Percentiles rank a stretch among this genome's conserved stretches.
Evolutionary conservation across 345 rosid species (phyloP).

Genomic region (Noccaea caerulescens): DNA sequence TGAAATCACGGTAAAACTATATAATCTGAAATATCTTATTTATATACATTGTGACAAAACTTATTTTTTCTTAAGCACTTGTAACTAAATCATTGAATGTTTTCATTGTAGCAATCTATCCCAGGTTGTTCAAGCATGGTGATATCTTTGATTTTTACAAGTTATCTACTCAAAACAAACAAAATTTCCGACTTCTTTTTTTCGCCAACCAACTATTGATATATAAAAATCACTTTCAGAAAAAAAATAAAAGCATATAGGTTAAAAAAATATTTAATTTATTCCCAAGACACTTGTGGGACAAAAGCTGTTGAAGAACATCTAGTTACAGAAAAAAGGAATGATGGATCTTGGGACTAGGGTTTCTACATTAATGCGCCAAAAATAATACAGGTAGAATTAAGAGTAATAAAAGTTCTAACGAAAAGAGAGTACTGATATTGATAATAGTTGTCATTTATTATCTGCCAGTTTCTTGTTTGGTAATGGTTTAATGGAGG

Average conservation of each 20-base stretch:
- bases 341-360: constrained; percentile 47
- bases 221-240: neutral
- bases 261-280: neutral
- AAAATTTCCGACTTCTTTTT: neutral
- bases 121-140: neutral
- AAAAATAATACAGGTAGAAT: constrained; percentile 22
- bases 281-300: constrained; percentile 29
- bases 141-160: neutral
- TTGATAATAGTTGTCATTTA: constrained; percentile 28
- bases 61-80: neutral
- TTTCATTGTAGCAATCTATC: neutral
- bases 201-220: neutral
- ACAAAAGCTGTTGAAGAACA: constrained; percentile 47
- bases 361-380: constrained; percentile 33
- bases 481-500: constrained; percentile 29
- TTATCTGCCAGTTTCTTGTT: constrained; percentile 46
- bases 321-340: constrained; percentile 40
- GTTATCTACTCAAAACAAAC: neutral
- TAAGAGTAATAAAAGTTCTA: neutral
- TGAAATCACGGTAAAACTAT: neutral
- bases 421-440: no score
- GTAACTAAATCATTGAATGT: neutral
- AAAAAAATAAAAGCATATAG: neutral
- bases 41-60: neutral
- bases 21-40: neutral